Base-by-base conservation (phyloP, 768 basidiomycete species). In the Lactarius psammicola region DNA sequence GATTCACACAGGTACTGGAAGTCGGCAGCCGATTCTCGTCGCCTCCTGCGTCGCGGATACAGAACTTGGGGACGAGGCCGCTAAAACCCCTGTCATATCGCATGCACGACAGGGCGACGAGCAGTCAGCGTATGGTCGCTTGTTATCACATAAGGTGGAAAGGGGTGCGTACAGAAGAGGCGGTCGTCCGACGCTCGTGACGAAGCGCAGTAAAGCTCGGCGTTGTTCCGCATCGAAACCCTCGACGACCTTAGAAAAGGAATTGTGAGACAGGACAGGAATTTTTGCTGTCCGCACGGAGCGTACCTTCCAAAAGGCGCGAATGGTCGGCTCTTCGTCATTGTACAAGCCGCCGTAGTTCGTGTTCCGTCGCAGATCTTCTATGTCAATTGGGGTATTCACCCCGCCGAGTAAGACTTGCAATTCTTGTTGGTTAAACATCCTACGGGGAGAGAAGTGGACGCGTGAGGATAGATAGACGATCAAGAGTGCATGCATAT, bases 391-490 rank as follows among this genome's bases (percentile, higher is more conserved):
- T 0, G 90, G 89, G 0, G 91, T 80, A 66, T 95, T 90, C 36
- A 91, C 90, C 8, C 93, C 94, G 0, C 95, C 95, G 7, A 99
- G 81, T 1, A 98, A 80, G 56, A 96, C 89, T 74, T 95, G 94
- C 4, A 98, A 80, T 75, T 98, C 97, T 73, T 93, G 90, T 69
- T 96, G 95, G 75, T 98, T 96, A 78, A 98, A 99, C 92, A 98
- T 95, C 54, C 94, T 92, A 67, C 7, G 57, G 55, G n/a, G n/a
- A n/a, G n/a, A n/a, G n/a, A n/a, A n/a, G n/a, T n/a, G 18, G 17
- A 44, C 28, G 26, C n/a, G 10, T 40, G 28, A 59, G 44, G 17
- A 40, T 6, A n/a, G n/a, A 4, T 2, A 54, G 33, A 54, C 57
- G n/a, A 26, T 5, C 11, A 34, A 28, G 46, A 18, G 20, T 20